Base-by-base conservation (phyloP, 2,329 filamentous ascomycete species). In the Epicoccum nigrum region DNA sequence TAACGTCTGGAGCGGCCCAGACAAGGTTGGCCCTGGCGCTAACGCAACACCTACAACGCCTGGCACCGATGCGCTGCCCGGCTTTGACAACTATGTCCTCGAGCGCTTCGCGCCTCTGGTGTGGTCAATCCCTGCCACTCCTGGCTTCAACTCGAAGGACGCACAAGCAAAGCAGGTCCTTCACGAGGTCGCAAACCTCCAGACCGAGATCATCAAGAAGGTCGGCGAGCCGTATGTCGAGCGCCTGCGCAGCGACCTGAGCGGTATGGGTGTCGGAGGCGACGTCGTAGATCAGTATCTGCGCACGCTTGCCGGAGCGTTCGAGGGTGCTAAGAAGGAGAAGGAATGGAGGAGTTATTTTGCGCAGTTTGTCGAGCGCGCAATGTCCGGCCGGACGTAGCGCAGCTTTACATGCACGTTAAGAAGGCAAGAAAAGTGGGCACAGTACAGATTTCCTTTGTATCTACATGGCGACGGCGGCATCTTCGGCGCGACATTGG, bases 21-120 rank as follows among this genome's bases (percentile, higher is more conserved):
- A 96, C 58, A 75, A 85, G 35, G 60, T 74, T 13, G 65, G 65
- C 16, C 64, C 68, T 9, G 58, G 62, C 12, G 43, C 55, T 20
- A 61, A 60, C 7, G 66, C 74, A 31, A 72, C 71, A 8, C 66
- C 70, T n/a, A 69, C 84, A 11, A 81, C 79, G 28, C 75, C 81
- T 4, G 76, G 83, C 0, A 79, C 77, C 9, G 75, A 78, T 4
- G 78, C 79, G 1, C 73, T 99, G 21, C 90, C 92, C 2, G 93
- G 94, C 6, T 99, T 99, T 69, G 92, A 96, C 63, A 83, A 84
- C 49, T 97, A 96, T 75, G 88, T 96, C 74, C 89, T 97, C 51
- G 85, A 89, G 34, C 85, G 89, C 17, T 96, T 99, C 77, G 93
- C 96, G 51, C 84, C 89, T 0, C 82, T 95, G 7, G 92, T 89